Percentiles rank a stretch among this genome's conserved stretches.
phyloP scores from a whole-genome alignment of 2,329 filamentous ascomycete species.

The Xylariaceae sp. region DNA sequence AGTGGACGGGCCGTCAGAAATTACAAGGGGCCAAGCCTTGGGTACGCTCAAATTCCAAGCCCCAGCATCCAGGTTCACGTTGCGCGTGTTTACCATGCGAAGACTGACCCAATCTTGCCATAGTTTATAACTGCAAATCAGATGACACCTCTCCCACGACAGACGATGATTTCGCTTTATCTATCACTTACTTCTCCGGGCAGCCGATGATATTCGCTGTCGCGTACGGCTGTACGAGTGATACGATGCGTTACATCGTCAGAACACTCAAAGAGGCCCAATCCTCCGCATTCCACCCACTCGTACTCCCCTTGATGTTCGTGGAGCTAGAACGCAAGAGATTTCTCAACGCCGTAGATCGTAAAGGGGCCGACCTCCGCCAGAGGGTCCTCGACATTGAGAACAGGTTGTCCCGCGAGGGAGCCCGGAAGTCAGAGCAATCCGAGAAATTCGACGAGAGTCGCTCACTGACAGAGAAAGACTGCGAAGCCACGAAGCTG shows the following conservation, averaged over 20 bases:
- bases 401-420: constrained; percentile 5
- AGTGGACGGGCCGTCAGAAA: not conserved
- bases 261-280: constrained; percentile 1
- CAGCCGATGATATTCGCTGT: constrained; percentile 11
- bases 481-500: constrained; percentile 11
- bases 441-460: not conserved
- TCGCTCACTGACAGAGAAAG: constrained; percentile 6
- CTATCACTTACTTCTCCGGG: constrained; percentile 13
- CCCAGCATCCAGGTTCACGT: no score
- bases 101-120: no score
- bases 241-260: not conserved
- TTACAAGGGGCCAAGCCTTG: not conserved
- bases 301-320: constrained; percentile 17
- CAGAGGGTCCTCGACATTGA: constrained; percentile 13
- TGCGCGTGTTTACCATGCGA: no score
- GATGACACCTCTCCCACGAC: constrained; percentile 9
- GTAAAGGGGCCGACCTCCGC: constrained; percentile 4
- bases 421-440: no score
- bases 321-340: constrained; percentile 14
- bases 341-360: constrained; percentile 7
- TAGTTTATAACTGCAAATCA: constrained; percentile 22
- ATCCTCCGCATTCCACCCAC: constrained; percentile 9
- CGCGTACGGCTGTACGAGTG: constrained; percentile 15
- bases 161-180: constrained; percentile 14
- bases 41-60: not conserved